phyloP scores from a whole-genome alignment of 1,284 basidiomycete genomes.

The Apiotrichum sp. region DNA sequence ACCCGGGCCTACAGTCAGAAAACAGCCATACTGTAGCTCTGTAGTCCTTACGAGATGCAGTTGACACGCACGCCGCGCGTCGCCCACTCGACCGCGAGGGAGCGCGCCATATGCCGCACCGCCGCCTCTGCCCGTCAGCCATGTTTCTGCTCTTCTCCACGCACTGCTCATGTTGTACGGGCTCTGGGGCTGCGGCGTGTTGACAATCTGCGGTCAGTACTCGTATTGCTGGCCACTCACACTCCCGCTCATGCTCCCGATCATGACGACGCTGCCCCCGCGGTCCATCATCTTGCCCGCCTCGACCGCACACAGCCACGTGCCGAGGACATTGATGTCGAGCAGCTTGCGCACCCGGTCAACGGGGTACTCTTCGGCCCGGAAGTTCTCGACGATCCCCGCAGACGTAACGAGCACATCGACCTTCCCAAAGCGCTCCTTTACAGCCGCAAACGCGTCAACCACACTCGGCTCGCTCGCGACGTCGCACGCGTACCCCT shows the following conservation, averaged over 20 bases:
- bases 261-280: conserved; percentile 73
- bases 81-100: conserved; percentile 55
- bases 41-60: conserved; percentile 38
- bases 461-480: conserved; percentile 73
- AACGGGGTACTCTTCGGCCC: conserved; percentile 83
- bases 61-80: conserved; percentile 52
- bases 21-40: background rate
- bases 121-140: conserved; percentile 38
- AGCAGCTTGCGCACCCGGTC: conserved; percentile 75
- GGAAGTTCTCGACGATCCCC: conserved; percentile 86
- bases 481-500: conserved; percentile 83
- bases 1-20: conserved; percentile 60
- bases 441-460: conserved; percentile 61
- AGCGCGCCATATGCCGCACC: conserved; percentile 51
- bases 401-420: conserved; percentile 73
- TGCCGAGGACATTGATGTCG: conserved; percentile 81
- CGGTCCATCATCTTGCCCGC: conserved; percentile 63
- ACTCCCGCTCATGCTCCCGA: conserved; percentile 84
- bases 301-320: conserved; percentile 88
- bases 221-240: conserved; percentile 51
- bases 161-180: conserved; percentile 88
- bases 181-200: conserved; percentile 82
- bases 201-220: conserved; percentile 60
- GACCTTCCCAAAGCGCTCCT: conserved; percentile 61
- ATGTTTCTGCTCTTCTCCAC: conserved; percentile 10